phyloP scores from a whole-genome alignment of 164 flowering plant genomes.

The Nymphaea thermarum region DNA sequence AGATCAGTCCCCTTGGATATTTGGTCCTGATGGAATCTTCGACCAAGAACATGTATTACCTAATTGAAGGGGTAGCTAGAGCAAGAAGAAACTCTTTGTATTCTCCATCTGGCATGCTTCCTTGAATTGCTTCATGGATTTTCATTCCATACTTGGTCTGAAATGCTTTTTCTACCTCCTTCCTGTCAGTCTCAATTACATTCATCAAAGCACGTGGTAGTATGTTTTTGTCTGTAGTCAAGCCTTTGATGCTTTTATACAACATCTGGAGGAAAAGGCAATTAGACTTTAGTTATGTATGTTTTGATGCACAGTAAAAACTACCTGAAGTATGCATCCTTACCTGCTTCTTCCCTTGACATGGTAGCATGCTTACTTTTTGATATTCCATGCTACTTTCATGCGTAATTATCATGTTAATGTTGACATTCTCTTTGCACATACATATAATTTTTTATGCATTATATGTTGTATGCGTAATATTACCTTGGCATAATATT shows the following conservation, averaged over 20 bases:
- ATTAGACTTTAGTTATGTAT: not conserved
- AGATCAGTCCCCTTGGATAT: not conserved
- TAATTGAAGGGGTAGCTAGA: conserved; percentile 10
- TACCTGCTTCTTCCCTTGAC: not conserved
- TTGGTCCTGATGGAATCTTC: not conserved
- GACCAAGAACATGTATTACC: not conserved
- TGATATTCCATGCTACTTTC: not conserved
- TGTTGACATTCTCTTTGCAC: not conserved
- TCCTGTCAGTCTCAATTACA: conserved; percentile 58
- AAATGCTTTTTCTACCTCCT: conserved; percentile 34
- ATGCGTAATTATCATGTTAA: not conserved
- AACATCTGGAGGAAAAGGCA: conserved; percentile 20
- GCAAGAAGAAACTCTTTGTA: conserved; percentile 48
- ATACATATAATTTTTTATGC: not conserved
- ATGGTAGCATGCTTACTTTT: not conserved
- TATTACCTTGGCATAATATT: conserved; percentile 56
- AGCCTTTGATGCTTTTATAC: conserved; percentile 31
- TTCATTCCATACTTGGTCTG: conserved; percentile 35
- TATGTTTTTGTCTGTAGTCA: conserved; percentile 12
- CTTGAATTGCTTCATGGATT: conserved; percentile 33
- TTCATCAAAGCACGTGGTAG: conserved; percentile 36
- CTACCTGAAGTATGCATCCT: not conserved
- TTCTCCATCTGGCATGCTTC: conserved; percentile 26
- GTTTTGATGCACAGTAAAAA: no score
- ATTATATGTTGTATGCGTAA: not conserved